phyloP scores from a whole-genome alignment of 2,329 filamentous ascomycete species.

The Pseudogymnoascus sp. region DNA sequence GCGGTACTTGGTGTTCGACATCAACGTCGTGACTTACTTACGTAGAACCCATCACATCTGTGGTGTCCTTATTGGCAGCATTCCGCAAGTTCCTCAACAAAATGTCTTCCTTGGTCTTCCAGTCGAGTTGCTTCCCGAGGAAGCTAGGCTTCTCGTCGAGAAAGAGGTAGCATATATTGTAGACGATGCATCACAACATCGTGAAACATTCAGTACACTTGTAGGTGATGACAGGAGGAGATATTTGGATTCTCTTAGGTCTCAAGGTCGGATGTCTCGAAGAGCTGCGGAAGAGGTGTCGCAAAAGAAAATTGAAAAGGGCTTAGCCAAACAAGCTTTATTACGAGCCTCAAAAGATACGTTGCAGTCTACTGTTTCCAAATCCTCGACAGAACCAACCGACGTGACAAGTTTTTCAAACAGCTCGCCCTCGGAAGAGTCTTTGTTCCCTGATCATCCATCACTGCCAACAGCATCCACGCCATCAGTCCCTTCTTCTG shows the following conservation, averaged over 20 bases:
- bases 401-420: conserved; percentile 3
- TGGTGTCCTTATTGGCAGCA: conserved; percentile 76
- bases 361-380: conserved; percentile 6
- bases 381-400: neutral
- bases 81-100: conserved; percentile 89
- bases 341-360: conserved; percentile 17
- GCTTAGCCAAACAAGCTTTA: conserved; percentile 23
- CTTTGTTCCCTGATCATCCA: neutral
- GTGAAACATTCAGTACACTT: conserved; percentile 44
- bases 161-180: conserved; percentile 70
- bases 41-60: conserved; percentile 77
- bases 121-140: conserved; percentile 83
- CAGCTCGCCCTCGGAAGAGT: neutral
- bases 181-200: conserved; percentile 68
- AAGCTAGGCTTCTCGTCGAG: conserved; percentile 73
- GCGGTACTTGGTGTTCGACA: conserved; percentile 84
- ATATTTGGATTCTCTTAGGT: conserved; percentile 52
- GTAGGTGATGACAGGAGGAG: conserved; percentile 47
- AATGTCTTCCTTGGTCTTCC: conserved; percentile 89
- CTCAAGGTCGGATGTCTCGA: conserved; percentile 40
- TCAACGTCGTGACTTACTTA: conserved; percentile 68
- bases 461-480: neutral
- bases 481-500: conserved; percentile 3
- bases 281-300: conserved; percentile 28
- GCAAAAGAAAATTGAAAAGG: conserved; percentile 21